Base-by-base conservation (phyloP, 73 alveolate genomes). In the Paramecium sonneborni region DNA sequence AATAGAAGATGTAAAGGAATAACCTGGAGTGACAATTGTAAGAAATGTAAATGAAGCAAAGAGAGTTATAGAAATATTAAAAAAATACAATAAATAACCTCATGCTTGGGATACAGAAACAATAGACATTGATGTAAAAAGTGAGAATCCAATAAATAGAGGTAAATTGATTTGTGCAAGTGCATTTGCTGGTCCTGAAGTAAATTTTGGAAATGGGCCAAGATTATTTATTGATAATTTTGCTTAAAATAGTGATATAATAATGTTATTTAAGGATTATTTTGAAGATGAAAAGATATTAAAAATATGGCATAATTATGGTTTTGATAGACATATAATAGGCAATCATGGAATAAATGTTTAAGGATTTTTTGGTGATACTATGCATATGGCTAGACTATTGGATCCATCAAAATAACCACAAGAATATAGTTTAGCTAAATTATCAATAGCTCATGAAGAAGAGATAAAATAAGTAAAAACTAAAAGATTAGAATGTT, bases 71-170 rank as follows among this genome's bases (percentile, higher is more conserved):
- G 92, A 95, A 44, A 95, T 94, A 14, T 92, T 96, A 39, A 44
- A 85, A 68, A 76, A 44, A 3, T 70, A 67, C 46, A 57, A 41
- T 4, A 95, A 93, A 34, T 57, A 98, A 74, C 85, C 94, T 21
- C 97, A 92, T 92, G 99, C 99, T 20, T 97, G 99, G 99, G 99
- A 97, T 93, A 96, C 99, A 6, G 99, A 97, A 92, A 96, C 99
- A 30, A 92, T 93, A 26, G 96, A 92, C 15, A 85, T 97, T 18
- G 97, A 95, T 82, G 97, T 94, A n/a, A 95, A 94, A 44, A 96
- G 82, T 41, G 96, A 96, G 74, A 85, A 93, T 67, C 98, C 98
- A n/a, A 95, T 95, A 2, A 96, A 96, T 18, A 93, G 93, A 57
- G 99, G 99, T 34, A 93, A 52, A 21, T 86, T 96, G 35, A 93